Base-by-base conservation (phyloP, 208 protist genomes). In the Trypanosoma avium region DNA sequence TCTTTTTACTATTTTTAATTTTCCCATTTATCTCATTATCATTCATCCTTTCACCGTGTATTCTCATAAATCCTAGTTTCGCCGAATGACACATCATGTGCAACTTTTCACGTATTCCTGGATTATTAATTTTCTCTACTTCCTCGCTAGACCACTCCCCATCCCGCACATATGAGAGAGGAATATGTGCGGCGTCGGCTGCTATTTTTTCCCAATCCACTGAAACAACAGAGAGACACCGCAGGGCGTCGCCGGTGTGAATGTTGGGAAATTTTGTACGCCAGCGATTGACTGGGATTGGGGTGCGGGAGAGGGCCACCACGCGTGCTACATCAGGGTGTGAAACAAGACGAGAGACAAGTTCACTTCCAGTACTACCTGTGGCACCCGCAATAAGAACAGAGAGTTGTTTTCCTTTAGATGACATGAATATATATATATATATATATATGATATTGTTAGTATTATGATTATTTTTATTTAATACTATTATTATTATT, bases 321-420 rank as follows among this genome's bases (percentile, higher is more conserved):
- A 87, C 85, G 6, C 85, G 79, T 32, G 58, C 72, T 12, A 86
- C 73, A 48, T 81, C 72, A 0, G 75, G 81, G 60, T 88, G 79
- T 12, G 85, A 84, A 7, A 87, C 79, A 12, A 92, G 75, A 1
- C 70, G 72, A 10, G 77, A 79, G 21, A 92, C 85, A 6, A 88
- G 61, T 15, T 92, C 73, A 27, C 82, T 67, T 0, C 85, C 81
- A 8, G 68, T 75, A 50, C 59, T 86, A 21, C 79, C 77, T 5
- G 76, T 92, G 15, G 79, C 81, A 15, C 82, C 79, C n/a, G 79
- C 85, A 24, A 88, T 55, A 22, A 87, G 78, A 12, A 88, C 76
- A 26, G 81, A 86, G 1, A 81, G 71, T 43, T 80, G 81, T 33
- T 73, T 75, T 5, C 70, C 75, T 43, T 86, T 85, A 1, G 68